Evolutionary conservation across 768 basidiomycete genomes (phyloP).

Genomic region (Phaffia tasmanica): DNA sequence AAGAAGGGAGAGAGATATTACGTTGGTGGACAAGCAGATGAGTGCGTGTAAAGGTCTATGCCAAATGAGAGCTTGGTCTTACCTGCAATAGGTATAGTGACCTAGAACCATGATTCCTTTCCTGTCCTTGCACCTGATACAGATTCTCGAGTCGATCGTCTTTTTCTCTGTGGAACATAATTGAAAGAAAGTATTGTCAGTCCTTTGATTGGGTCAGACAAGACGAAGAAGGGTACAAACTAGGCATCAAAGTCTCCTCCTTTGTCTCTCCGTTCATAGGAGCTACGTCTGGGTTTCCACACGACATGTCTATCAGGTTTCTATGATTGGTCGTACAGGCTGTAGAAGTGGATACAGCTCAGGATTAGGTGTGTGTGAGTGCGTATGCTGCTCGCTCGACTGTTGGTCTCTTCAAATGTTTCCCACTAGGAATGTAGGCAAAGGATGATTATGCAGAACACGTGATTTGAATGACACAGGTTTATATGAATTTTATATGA

Average conservation of each 20-base stretch:
- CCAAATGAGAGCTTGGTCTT: not conserved
- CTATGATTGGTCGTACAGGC: too few species aligned
- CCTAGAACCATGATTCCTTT: constrained; percentile 20
- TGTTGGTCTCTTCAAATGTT: too few species aligned
- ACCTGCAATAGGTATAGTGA: constrained; percentile 24
- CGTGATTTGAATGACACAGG: too few species aligned
- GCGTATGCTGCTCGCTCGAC: too few species aligned
- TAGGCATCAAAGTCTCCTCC: constrained; percentile 17
- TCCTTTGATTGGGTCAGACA: not conserved
- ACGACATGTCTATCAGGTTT: too few species aligned
- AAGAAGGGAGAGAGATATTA: not conserved
- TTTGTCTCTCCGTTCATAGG: not conserved
- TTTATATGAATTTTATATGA: too few species aligned
- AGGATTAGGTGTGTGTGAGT: too few species aligned
- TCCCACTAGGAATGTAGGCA: too few species aligned
- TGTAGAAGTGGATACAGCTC: too few species aligned
- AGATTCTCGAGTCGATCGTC: constrained; percentile 24
- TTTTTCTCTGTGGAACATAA: constrained; percentile 7
- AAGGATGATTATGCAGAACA: too few species aligned
- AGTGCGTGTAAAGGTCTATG: not conserved
- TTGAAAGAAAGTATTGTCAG: not conserved
- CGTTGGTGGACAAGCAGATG: not conserved
- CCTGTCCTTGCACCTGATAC: constrained; percentile 20
- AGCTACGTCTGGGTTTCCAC: too few species aligned
- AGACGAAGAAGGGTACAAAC: constrained; percentile 1